A percentile compares a stretch with the other conserved stretches of the same genome.
Evolutionary conservation across 1,139 yeast genomes (phyloP).

Genomic region (Suhomyces yuchorum): DNA sequence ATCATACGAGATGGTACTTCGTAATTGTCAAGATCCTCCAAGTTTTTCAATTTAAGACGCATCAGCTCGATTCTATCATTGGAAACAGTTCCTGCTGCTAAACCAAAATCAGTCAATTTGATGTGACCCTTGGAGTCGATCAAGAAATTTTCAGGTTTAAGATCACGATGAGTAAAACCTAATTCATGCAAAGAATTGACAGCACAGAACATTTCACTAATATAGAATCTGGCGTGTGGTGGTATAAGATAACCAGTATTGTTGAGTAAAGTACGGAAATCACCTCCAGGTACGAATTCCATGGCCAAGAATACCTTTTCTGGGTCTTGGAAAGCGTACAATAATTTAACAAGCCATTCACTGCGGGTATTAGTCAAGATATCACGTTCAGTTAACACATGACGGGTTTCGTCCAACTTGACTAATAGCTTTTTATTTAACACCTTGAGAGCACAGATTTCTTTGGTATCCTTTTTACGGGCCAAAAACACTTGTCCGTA

Average conservation of each 20-base stretch:
- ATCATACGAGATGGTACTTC: conserved; percentile 77
- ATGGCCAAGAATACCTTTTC: conserved; percentile 92
- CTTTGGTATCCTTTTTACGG: conserved; percentile 89
- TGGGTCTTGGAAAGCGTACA: conserved; percentile 93
- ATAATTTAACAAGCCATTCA: conserved; percentile 92
- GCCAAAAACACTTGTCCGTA: conserved; percentile 97
- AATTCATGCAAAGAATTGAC: conserved; percentile 91
- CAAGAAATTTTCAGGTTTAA: conserved; percentile 95
- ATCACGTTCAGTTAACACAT: conserved; percentile 94
- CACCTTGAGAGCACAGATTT: conserved; percentile 92
- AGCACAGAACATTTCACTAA: conserved; percentile 94
- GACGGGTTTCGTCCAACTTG: conserved; percentile 92
- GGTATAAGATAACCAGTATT: conserved; percentile 92
- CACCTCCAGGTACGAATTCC: conserved; percentile 99
- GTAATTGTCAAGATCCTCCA: conserved; percentile 67
- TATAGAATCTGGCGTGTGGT: conserved; percentile 92
- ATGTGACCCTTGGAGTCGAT: conserved; percentile 95
- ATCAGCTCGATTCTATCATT: conserved; percentile 92
- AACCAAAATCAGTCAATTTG: conserved; percentile 94
- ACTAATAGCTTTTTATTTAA: conserved; percentile 84
- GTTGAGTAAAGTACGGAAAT: conserved; percentile 89
- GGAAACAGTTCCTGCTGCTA: conserved; percentile 95
- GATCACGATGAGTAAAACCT: conserved; percentile 95
- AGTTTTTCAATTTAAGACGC: conserved; percentile 81
- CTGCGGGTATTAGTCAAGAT: conserved; percentile 92